Evolutionary conservation across 2,329 filamentous ascomycete species (phyloP).

Genomic region (Metarhizium rileyi): DNA sequence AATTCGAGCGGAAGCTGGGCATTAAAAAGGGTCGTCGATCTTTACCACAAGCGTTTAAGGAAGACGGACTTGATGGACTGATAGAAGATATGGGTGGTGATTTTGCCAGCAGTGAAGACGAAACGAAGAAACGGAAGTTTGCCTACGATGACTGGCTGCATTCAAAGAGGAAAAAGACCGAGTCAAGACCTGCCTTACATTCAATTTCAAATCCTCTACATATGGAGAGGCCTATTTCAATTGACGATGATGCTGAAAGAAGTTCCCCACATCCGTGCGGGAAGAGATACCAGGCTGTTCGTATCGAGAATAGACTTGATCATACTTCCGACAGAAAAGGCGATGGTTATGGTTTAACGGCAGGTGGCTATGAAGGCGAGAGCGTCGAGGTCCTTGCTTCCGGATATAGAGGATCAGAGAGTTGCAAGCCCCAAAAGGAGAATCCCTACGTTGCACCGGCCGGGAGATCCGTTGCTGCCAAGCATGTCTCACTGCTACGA

Average conservation of each 20-base stretch:
- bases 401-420: constrained; percentile 14
- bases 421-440: constrained; percentile 48
- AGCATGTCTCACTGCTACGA: constrained; percentile 80
- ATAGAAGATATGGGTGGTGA: constrained; percentile 52
- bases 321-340: neutral
- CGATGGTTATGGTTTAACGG: constrained; percentile 6
- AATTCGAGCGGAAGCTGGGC: constrained; percentile 79
- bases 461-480: constrained; percentile 38
- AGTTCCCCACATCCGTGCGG: neutral
- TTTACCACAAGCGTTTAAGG: constrained; percentile 60
- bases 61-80: constrained; percentile 75
- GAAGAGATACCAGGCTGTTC: neutral
- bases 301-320: neutral
- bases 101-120: constrained; percentile 39
- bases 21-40: constrained; percentile 67
- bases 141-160: constrained; percentile 53
- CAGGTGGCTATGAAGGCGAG: constrained; percentile 30
- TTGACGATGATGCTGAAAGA: neutral
- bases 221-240: neutral
- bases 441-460: constrained; percentile 82
- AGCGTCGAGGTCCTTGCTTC: constrained; percentile 20
- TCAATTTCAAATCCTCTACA: constrained; percentile 11
- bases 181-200: constrained; percentile 4
- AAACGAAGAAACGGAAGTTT: constrained; percentile 50
- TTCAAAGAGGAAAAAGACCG: constrained; percentile 34